Evolutionary conservation across 352 stramenopile genomes (phyloP), one percentile per base, ranked within the genome.

Genomic region (Halophytophthora polymorphica): DNA sequence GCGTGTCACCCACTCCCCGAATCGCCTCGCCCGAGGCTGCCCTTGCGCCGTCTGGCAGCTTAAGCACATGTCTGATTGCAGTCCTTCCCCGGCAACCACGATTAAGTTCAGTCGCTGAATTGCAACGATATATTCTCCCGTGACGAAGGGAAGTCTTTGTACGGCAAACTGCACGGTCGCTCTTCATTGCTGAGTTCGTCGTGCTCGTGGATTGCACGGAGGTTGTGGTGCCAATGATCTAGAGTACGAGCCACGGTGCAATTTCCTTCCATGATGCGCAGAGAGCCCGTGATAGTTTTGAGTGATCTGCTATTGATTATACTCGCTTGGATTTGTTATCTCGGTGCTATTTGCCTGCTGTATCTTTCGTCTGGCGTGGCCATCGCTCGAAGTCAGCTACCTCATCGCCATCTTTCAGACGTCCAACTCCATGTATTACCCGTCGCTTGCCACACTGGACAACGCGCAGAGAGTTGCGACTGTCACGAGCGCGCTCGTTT

Each of bases 111-210:
- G 25, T 13, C 21, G 0, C 2, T 40, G 37, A n/a, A 18, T 3
- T 41, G 61, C 6, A 52, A 66, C 6, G 11, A 13, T 0, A 29
- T 65, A 7, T 66, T 58, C 18, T 45, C 41, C 0, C 19, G 5
- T 13, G 28, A 63, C 28, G 61, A 70, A 23, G 51, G 56, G 3
- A 39, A 21, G 11, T 38, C 1, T 66, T 71, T 13, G 58, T 76
- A 6, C 39, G 48, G 18, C 59, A 66, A 22, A 60, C 44, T 13
- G 28, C 57, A 1, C 54, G 45, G 7, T 52, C 73, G 4, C 65
- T 76, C n/a, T 66, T 68, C 29, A 67, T 70, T 13, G 65, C 57
- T 1, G 68, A 82, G 50, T 77, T 68, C 29, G 45, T 77, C 14
- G 43, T 76, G 1, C 38, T 76, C 28, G 55, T 68, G 8, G 71